phyloP scores from a whole-genome alignment of 1,139 yeast species.

The Dujonia santamariae region DNA sequence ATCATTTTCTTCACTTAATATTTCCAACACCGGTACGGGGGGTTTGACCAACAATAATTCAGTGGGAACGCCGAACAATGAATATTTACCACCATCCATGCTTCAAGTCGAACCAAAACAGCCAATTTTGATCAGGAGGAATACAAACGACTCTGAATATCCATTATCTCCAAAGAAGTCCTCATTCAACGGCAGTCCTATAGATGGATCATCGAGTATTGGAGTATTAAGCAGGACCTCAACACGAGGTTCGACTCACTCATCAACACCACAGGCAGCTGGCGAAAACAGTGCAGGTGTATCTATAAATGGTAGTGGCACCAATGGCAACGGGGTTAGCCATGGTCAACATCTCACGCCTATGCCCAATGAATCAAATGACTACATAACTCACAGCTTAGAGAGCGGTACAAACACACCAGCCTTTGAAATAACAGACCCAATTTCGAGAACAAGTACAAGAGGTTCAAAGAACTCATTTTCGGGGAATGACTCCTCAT shows the following conservation, averaged over 20 bases:
- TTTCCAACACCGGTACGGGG: slow-evolving; percentile 10
- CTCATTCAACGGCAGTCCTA: slow-evolving; percentile 2
- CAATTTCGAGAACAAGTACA: slow-evolving; percentile 1
- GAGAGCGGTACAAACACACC: too few species aligned
- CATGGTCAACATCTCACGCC: too few species aligned
- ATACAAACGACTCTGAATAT: slow-evolving; percentile 24
- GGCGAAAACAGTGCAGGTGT: too few species aligned
- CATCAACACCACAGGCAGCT: background rate
- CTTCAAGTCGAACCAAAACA: slow-evolving; percentile 62
- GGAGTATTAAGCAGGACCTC: too few species aligned
- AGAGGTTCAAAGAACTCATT: too few species aligned
- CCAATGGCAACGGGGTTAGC: too few species aligned
- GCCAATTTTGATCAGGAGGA: slow-evolving; percentile 54
- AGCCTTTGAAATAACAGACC: too few species aligned
- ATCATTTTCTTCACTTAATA: slow-evolving; percentile 11
- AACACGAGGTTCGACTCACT: background rate
- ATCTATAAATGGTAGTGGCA: too few species aligned
- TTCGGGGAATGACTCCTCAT: too few species aligned
- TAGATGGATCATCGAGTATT: background rate
- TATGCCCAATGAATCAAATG: too few species aligned
- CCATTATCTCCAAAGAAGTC: slow-evolving; percentile 9
- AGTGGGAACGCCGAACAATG: slow-evolving; percentile 10
- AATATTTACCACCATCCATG: slow-evolving; percentile 65
- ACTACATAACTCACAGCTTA: too few species aligned
- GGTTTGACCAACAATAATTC: too few species aligned